Conservation (phyloP, 2,329 filamentous ascomycete species). For the Hymenoscyphus fraxineus region DNA sequence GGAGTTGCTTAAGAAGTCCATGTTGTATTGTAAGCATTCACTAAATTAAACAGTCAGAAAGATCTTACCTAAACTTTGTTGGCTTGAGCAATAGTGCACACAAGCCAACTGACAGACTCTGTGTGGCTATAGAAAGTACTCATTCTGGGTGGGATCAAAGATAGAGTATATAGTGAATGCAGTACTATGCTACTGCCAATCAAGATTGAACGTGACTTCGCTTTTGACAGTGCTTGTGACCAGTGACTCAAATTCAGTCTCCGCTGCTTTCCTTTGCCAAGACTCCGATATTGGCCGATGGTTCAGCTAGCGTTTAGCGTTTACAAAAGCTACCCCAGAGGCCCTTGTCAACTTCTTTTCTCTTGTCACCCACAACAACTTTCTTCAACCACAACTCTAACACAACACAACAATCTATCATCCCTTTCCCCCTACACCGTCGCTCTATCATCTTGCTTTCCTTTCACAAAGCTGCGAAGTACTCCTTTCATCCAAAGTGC, state of each 20-base stretch:
- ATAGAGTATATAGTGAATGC: too few relatives aligned
- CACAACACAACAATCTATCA: not conserved
- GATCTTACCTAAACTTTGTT: too few relatives aligned
- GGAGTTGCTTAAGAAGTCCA: too few relatives aligned
- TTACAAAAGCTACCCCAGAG: not conserved
- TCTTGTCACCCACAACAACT: not conserved
- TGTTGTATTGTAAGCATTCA: too few relatives aligned
- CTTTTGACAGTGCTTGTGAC: not conserved
- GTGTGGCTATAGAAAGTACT: too few relatives aligned
- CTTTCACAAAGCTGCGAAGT: not conserved
- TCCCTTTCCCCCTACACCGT: not conserved
- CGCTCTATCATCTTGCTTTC: not conserved
- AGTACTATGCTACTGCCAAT: not conserved
- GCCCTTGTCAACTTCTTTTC: not conserved
- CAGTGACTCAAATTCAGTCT: not conserved
- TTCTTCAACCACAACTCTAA: not conserved
- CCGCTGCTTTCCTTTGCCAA: not conserved
- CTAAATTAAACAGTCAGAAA: too few relatives aligned
- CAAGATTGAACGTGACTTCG: not conserved
- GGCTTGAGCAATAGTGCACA: too few relatives aligned
- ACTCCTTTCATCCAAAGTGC: not conserved
- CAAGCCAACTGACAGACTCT: too few relatives aligned
- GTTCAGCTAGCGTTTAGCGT: not conserved
- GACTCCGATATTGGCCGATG: not conserved
- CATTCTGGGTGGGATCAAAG: too few relatives aligned